Conservation (phyloP, 148 eudicot genomes). For the Hydrangea macrophylla region DNA sequence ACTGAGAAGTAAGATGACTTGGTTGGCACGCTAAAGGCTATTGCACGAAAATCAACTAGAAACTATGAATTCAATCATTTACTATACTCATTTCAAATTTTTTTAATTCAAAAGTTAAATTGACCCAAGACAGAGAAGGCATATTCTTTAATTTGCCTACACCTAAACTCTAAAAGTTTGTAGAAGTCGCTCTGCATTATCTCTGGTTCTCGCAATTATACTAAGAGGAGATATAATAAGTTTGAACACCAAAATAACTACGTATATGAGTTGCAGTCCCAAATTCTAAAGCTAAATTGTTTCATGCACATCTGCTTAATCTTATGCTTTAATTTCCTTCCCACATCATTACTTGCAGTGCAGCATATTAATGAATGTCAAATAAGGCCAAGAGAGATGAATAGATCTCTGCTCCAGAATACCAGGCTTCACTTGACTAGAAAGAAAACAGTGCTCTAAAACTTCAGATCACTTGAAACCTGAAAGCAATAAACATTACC, state of each 20-base stretch:
- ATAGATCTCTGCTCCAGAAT: background rate
- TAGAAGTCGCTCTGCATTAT: too few species aligned
- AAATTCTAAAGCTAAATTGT: background rate
- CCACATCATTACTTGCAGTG: background rate
- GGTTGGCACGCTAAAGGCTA: too few species aligned
- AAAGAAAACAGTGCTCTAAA: background rate
- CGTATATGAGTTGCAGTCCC: too few species aligned
- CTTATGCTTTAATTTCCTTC: background rate
- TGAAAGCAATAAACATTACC: conserved; percentile 37
- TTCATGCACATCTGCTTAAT: background rate
- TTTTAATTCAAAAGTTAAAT: too few species aligned
- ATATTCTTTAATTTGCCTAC: background rate
- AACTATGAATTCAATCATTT: too few species aligned
- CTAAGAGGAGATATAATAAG: too few species aligned
- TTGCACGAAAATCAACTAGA: background rate
- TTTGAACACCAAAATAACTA: too few species aligned
- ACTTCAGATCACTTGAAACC: background rate
- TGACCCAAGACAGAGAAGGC: too few species aligned
- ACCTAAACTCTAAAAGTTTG: background rate
- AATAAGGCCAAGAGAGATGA: background rate
- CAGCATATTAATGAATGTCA: background rate
- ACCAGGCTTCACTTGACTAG: background rate
- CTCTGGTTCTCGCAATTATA: conserved; percentile 1
- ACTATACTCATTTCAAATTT: background rate
- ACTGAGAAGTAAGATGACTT: background rate